Base-by-base conservation (phyloP, 2,329 filamentous ascomycete species). In the Cordyceps militaris region DNA sequence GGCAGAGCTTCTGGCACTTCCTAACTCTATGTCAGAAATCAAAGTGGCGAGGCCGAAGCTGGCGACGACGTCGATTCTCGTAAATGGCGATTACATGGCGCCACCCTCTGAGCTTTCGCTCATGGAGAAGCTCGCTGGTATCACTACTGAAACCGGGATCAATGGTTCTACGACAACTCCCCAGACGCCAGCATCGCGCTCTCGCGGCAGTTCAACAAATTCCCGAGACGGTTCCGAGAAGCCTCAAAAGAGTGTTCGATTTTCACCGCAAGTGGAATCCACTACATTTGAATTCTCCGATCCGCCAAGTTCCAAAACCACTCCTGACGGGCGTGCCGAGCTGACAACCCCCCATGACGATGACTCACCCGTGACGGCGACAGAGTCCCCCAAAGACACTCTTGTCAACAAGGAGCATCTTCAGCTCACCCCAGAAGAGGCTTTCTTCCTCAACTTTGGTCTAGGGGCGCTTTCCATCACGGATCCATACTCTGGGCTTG, bases 341-440 rank as follows among this genome's bases (percentile, higher is more conserved):
- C 23, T 65, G 67, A 52, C 65, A 62, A 14, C 28, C 68, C 60
- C 32, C 63, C 59, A 62, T 34, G 9, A 23, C 14, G 56, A 59
- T 21, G 55, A 62, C 4, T 46, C 62, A 19, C 47, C 42, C 50
- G 34, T n/a, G 57, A 43, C 52, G 50, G 56, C 28, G 59, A 59
- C 8, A 7, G 19, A 26, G 14, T 24, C 11, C 23, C 9, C 21
- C 11, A 32, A 28, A 9, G 53, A 34, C 1, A 52, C 60, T n/a
- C 65, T 81, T 3, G 65, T 71, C 52, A 77, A 83, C 63, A 79
- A 74, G 73, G 94, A 99, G 66, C 91, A 97, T 67, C 84, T 97
- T n/a, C 94, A 97, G 69, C 79, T 99, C 9, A 91, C 87, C 3
- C 81, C 87, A 0, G 91, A 97, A 70, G 94, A 99, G 72, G 87